These are phyloP conservation scores for Zelonia costaricensis DNA, from an alignment of 208 protist species.

Conservation along the genomic window DNA sequence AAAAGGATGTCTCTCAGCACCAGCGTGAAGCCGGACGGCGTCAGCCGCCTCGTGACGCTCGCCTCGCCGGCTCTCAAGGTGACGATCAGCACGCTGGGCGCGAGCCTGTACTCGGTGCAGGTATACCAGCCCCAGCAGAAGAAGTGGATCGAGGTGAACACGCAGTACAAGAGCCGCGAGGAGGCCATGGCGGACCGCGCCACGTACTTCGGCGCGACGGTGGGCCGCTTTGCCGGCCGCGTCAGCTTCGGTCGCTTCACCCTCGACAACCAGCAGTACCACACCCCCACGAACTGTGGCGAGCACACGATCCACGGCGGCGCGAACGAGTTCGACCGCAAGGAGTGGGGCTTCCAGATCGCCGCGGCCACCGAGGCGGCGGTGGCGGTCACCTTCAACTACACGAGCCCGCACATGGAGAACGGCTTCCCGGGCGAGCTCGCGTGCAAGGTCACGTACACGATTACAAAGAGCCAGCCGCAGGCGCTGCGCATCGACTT, in stretches of 20 bases:
- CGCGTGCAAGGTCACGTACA: slow-evolving; percentile 33
- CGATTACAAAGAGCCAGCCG: slow-evolving; percentile 25
- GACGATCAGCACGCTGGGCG: slow-evolving; percentile 52
- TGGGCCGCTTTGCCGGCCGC: slow-evolving; percentile 66
- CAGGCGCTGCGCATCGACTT: slow-evolving; percentile 32
- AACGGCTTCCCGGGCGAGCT: slow-evolving; percentile 63
- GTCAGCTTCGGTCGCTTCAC: slow-evolving; percentile 27
- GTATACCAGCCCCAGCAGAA: slow-evolving; percentile 29
- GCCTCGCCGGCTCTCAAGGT: slow-evolving; percentile 35
- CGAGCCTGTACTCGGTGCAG: slow-evolving; percentile 44
- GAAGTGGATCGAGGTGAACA: slow-evolving; percentile 59
- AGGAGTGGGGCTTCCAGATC: slow-evolving; percentile 41
- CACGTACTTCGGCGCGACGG: slow-evolving; percentile 59
- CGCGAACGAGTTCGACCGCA: slow-evolving; percentile 43
- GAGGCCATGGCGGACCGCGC: slow-evolving; percentile 41
- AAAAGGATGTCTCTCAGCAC: slow-evolving; percentile 31
- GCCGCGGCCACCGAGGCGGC: slow-evolving; percentile 43
- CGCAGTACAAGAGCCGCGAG: slow-evolving; percentile 44
- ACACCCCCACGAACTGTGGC: slow-evolving; percentile 22
- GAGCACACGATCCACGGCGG: slow-evolving; percentile 53
- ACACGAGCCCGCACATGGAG: slow-evolving; percentile 55
- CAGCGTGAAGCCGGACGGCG: slow-evolving; percentile 33
- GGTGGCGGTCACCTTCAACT: slow-evolving; percentile 31
- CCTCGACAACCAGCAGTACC: slow-evolving; percentile 9
- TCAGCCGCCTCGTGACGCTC: slow-evolving; percentile 41